These are phyloP conservation scores for Podospora tetraspora DNA, from an alignment of 495 filamentous ascomycete genomes.

Conservation along the genomic window DNA sequence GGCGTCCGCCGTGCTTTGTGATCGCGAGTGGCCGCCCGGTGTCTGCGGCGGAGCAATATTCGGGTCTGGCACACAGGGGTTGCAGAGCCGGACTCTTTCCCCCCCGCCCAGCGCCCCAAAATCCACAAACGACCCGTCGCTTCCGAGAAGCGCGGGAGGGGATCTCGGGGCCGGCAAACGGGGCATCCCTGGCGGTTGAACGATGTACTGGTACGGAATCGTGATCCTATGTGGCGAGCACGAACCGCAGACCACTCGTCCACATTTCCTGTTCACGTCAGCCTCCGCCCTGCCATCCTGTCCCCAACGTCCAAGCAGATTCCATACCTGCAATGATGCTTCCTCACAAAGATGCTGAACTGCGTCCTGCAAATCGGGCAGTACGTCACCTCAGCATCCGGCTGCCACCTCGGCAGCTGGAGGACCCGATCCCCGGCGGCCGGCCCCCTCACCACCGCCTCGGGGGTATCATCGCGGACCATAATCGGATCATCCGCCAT, in stretches of 20 bases:
- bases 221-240: conserved; percentile 96
- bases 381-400: conserved; percentile 66
- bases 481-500: conserved; percentile 11
- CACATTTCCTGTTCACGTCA: conserved; percentile 66
- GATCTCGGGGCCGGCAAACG: conserved; percentile 42
- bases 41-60: conserved; percentile 62
- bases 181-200: conserved; percentile 62
- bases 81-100: conserved; percentile 85
- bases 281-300: not conserved
- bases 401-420: conserved; percentile 73
- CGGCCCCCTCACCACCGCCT: not conserved
- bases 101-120: conserved; percentile 59
- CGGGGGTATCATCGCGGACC: conserved; percentile 5
- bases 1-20: conserved; percentile 22
- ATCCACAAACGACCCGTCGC: conserved; percentile 44
- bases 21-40: conserved; percentile 23
- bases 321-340: conserved; percentile 79
- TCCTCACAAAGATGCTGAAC: conserved; percentile 83
- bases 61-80: conserved; percentile 90
- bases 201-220: conserved; percentile 88
- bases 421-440: conserved; percentile 14
- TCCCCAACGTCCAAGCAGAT: not conserved
- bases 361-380: conserved; percentile 76
- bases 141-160: conserved; percentile 24
- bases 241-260: conserved; percentile 81